Conservation (phyloP, 2,329 filamentous ascomycete species). For the Calonectria crousiana region DNA sequence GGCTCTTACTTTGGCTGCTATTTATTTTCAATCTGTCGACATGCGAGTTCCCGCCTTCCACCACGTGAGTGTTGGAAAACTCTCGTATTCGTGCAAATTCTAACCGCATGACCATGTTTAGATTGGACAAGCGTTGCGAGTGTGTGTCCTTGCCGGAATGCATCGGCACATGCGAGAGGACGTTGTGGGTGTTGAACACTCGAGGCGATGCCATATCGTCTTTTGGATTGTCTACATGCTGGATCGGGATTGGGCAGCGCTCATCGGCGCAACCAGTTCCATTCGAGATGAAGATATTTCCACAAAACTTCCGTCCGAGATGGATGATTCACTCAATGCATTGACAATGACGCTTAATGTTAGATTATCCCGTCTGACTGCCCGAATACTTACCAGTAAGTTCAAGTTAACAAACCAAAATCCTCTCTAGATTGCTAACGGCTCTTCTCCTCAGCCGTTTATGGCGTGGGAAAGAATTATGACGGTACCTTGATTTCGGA, state of each 20-base stretch:
- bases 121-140: slow-evolving; percentile 49
- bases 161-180: slow-evolving; percentile 44
- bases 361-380: slow-evolving; percentile 42
- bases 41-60: slow-evolving; percentile 54
- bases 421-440: neutral
- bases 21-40: slow-evolving; percentile 56
- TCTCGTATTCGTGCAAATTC: neutral
- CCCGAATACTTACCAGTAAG: slow-evolving; percentile 37
- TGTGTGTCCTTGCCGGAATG: slow-evolving; percentile 48
- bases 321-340: slow-evolving; percentile 42
- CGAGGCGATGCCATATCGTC: slow-evolving; percentile 43
- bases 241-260: slow-evolving; percentile 43
- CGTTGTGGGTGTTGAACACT: slow-evolving; percentile 38
- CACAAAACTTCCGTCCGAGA: slow-evolving; percentile 44
- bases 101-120: slow-evolving; percentile 3
- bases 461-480: slow-evolving; percentile 45
- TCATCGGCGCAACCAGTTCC: slow-evolving; percentile 43
- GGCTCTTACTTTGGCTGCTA: slow-evolving; percentile 49
- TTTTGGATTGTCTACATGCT: slow-evolving; percentile 49
- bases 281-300: slow-evolving; percentile 48
- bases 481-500: slow-evolving; percentile 44
- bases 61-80: slow-evolving; percentile 44
- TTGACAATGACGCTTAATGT: slow-evolving; percentile 43
- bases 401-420: accelerated
- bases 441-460: slow-evolving; percentile 30